Evolutionary conservation across 2,329 filamentous ascomycete genomes (phyloP), one percentile per base, ranked within the genome.

Genomic region (Exophiala sideris): DNA sequence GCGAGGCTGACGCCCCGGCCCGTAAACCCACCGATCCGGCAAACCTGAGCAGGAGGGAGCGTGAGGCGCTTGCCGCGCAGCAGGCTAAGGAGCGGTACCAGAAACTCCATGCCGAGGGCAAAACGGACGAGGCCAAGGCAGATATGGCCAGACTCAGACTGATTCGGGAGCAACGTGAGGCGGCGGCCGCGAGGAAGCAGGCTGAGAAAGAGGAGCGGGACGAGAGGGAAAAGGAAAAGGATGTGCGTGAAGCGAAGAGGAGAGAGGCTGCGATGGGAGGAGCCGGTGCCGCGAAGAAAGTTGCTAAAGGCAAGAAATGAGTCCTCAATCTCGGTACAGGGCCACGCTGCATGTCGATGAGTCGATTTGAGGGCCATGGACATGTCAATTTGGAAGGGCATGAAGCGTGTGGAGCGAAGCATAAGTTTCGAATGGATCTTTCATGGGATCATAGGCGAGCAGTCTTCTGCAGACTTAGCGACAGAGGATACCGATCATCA

Each of bases 51-150:
- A 78, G 86, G 46, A 79, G 84, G 29, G 86, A 89, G 75, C 76
- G 85, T 16, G 86, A 97, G 76, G 88, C 91, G 2, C 67, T 94
- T 33, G 88, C 96, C 74, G 91, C 91, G 1, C 86, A 87, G 59
- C 88, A 92, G 69, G 90, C 89, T 29, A 91, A 91, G 71, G 91
- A 96, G 77, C 82, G 85, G 63, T 96, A 96, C 68, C 83, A 90
- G 78, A 95, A 95, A 75, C 72, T 96, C 65, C 92, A 96, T 67
- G 89, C 91, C 53, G 88, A 91, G 68, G 92, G 92, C 66, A 97
- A 97, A 84, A 97, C 94, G 41, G 94, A 99, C 57, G 89, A 96
- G 79, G 91, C 92, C 45, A 87, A 89, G 70, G 86, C 89, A 4
- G 94, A 99, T 73, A 68, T 97, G 63, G 92, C 90, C 55, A 83